Evolutionary conservation across 2,329 filamentous ascomycete species (phyloP).

Genomic region (Metarhizium album): DNA sequence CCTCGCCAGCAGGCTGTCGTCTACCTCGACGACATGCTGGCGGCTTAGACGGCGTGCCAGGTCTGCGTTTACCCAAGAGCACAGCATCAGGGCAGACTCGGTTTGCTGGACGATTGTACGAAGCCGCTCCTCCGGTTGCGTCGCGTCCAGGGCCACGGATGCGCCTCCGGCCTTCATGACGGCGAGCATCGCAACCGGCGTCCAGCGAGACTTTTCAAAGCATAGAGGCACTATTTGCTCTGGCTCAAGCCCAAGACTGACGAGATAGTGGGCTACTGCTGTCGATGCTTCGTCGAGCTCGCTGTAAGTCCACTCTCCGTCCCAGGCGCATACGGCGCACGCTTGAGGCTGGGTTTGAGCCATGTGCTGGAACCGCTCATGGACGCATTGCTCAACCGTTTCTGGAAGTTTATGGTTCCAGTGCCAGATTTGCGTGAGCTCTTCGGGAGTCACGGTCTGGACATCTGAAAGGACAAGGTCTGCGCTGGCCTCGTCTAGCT

Average conservation of each 20-base stretch:
- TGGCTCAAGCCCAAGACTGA: background rate
- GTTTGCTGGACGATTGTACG: background rate
- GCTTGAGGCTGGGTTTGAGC: background rate
- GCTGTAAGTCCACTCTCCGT: slow-evolving; percentile 12
- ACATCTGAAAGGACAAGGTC: background rate
- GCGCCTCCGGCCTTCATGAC: slow-evolving; percentile 15
- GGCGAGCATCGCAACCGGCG: slow-evolving; percentile 13
- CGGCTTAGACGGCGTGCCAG: background rate
- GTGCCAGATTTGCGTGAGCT: background rate
- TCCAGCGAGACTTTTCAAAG: slow-evolving; percentile 17
- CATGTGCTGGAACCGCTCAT: background rate
- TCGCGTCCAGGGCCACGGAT: slow-evolving; percentile 10
- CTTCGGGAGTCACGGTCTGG: background rate
- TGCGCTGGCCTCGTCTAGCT: background rate
- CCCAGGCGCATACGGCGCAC: slow-evolving; percentile 15
- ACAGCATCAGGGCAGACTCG: background rate
- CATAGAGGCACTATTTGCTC: slow-evolving; percentile 13
- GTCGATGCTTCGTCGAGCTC: slow-evolving; percentile 7
- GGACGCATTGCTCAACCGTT: background rate
- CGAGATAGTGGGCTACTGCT: background rate
- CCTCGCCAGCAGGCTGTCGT: background rate
- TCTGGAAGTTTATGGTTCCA: background rate
- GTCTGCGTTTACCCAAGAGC: background rate
- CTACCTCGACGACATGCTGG: background rate
- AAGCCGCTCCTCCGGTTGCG: background rate